phyloP scores from a whole-genome alignment of 768 basidiomycete genomes.

The Amanita molliuscula region DNA sequence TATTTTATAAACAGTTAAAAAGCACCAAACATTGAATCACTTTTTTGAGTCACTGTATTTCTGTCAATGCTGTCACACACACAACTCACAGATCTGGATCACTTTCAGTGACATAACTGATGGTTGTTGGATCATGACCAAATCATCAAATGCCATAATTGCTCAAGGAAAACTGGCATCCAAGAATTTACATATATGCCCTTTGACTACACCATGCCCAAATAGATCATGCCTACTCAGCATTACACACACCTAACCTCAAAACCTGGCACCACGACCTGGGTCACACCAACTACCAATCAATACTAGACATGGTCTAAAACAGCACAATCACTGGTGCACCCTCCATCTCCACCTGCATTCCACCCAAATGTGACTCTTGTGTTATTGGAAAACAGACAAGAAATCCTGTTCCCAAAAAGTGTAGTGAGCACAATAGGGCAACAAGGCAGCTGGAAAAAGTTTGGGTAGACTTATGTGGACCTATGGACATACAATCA shows the following conservation, averaged over 20 bases:
- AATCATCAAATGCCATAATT: constrained; percentile 8
- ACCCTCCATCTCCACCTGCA: no score
- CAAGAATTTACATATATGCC: background rate
- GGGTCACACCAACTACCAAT: background rate
- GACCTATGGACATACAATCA: no score
- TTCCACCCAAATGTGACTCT: no score
- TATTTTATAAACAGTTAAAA: no score
- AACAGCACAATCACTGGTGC: no score
- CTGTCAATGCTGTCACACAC: constrained; percentile 13
- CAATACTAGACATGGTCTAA: constrained; percentile 9
- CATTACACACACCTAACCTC: background rate
- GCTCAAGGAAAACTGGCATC: constrained; percentile 6
- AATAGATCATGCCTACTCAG: background rate
- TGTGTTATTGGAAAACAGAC: constrained; percentile 34
- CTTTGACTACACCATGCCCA: background rate
- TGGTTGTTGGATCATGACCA: constrained; percentile 7
- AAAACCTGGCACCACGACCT: background rate
- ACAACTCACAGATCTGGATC: background rate
- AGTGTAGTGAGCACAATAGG: constrained; percentile 12
- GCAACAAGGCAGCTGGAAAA: constrained; percentile 17
- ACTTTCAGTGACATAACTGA: constrained; percentile 11
- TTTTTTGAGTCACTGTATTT: constrained; percentile 15
- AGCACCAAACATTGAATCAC: no score
- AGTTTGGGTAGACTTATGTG: constrained; percentile 22
- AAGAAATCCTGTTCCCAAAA: constrained; percentile 18